Percentiles rank a stretch among this genome's conserved stretches.
Conservation (phyloP, 2,329 filamentous ascomycete species). For the Decorospora gaudefroyi region DNA sequence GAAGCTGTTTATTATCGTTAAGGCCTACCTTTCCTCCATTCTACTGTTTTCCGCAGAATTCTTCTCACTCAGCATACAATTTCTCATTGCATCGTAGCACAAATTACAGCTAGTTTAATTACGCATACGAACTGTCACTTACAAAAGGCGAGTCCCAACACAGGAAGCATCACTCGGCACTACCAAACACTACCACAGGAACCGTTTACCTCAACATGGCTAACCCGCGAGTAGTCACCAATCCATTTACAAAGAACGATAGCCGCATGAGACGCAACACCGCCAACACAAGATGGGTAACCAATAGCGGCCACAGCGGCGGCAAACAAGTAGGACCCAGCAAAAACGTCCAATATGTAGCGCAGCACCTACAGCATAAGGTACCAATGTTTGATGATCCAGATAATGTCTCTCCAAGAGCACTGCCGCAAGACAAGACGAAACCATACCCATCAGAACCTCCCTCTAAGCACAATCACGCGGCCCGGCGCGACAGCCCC, state of each 20-base stretch:
- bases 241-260: constrained; percentile 13
- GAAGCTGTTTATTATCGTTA: background rate
- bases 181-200: background rate
- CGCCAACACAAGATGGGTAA: constrained; percentile 8
- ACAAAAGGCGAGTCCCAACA: background rate
- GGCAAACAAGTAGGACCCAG: background rate
- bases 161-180: too few relatives aligned
- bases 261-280: constrained; percentile 9
- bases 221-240: constrained; percentile 4
- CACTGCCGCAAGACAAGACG: background rate
- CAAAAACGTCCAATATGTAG: background rate
- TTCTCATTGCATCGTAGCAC: background rate
- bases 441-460: background rate
- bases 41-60: too few relatives aligned
- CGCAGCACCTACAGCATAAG: background rate
- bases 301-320: background rate
- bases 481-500: constrained; percentile 1
- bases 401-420: background rate
- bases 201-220: background rate
- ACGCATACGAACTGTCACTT: background rate
- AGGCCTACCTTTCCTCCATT: background rate
- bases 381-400: background rate
- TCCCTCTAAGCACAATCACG: background rate
- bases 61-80: background rate
- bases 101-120: background rate